Evolutionary conservation across 805 yeast genomes (phyloP).

Genomic region (Candida saitoana): DNA sequence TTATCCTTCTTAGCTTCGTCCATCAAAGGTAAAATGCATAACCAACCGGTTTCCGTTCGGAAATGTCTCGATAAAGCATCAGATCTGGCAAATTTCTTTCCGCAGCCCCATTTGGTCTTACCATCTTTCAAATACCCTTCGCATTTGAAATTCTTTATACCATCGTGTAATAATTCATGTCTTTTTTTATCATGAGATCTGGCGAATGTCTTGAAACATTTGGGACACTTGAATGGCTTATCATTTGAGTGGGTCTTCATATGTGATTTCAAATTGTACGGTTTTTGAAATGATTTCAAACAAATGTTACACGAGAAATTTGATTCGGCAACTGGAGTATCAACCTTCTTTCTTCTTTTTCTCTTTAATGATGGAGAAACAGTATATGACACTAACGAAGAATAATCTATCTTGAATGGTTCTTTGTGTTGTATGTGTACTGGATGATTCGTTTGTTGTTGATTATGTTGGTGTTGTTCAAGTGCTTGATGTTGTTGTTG

Average conservation of each 20-base stretch:
- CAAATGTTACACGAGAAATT: constrained; percentile 40
- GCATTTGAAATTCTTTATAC: constrained; percentile 66
- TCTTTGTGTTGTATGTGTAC: constrained; percentile 1
- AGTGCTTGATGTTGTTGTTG: constrained; percentile 5
- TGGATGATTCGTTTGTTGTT: neutral
- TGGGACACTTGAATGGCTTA: constrained; percentile 62
- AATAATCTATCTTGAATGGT: constrained; percentile 24
- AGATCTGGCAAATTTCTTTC: constrained; percentile 67
- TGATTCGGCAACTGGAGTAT: constrained; percentile 7
- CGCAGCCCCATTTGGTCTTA: constrained; percentile 68
- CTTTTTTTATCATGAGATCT: constrained; percentile 73
- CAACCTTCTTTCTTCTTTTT: constrained; percentile 19
- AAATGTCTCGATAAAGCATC: constrained; percentile 77
- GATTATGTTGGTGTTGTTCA: constrained; percentile 5
- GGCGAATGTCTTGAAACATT: constrained; percentile 68
- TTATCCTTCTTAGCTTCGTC: constrained; percentile 47
- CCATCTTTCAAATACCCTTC: constrained; percentile 58
- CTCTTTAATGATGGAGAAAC: constrained; percentile 27
- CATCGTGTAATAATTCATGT: constrained; percentile 72
- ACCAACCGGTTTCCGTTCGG: constrained; percentile 69
- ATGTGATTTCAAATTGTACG: constrained; percentile 48
- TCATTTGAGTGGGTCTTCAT: constrained; percentile 58
- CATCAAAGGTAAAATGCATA: constrained; percentile 62
- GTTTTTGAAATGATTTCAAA: constrained; percentile 44
- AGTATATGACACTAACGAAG: constrained; percentile 32